Evolutionary conservation across 169 alveolate genomes (phyloP).

Genomic region (Eimeria brunetti): DNA sequence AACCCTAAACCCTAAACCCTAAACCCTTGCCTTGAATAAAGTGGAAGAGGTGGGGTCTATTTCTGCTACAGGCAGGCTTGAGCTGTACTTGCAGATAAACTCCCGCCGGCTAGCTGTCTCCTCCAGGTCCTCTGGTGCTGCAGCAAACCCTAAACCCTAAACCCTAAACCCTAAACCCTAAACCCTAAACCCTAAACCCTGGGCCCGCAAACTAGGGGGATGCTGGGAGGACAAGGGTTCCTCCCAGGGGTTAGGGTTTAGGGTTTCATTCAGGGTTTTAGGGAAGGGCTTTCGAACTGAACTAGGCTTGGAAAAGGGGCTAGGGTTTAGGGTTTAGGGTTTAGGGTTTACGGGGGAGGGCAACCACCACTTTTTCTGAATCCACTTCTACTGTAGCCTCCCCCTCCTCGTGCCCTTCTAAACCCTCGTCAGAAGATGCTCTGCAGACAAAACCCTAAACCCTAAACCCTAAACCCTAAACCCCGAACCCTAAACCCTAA

Average conservation of each 20-base stretch:
- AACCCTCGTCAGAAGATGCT: background rate
- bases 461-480: background rate
- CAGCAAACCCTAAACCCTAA: background rate
- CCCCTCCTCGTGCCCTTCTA: background rate
- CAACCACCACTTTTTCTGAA: background rate
- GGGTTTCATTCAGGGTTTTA: background rate
- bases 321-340: background rate
- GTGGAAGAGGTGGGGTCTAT: conserved; percentile 2
- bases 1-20: conserved; percentile 27
- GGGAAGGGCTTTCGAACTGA: background rate
- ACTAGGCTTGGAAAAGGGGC: background rate
- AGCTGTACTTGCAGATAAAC: background rate
- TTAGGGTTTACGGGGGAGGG: conserved; percentile 11
- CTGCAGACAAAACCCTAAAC: background rate
- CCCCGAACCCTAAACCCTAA: background rate
- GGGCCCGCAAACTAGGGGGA: background rate
- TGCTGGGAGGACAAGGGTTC: no score
- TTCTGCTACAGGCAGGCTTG: background rate
- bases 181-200: conserved; percentile 22
- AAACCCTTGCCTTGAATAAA: background rate
- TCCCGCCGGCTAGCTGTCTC: background rate
- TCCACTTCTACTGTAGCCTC: background rate
- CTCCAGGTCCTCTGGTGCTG: background rate
- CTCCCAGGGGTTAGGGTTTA: conserved; percentile 12
- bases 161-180: conserved; percentile 33